Percentiles rank a stretch among this genome's conserved stretches.
Evolutionary conservation across 1,284 basidiomycete species (phyloP).

Genomic region (Pascua sp.): DNA sequence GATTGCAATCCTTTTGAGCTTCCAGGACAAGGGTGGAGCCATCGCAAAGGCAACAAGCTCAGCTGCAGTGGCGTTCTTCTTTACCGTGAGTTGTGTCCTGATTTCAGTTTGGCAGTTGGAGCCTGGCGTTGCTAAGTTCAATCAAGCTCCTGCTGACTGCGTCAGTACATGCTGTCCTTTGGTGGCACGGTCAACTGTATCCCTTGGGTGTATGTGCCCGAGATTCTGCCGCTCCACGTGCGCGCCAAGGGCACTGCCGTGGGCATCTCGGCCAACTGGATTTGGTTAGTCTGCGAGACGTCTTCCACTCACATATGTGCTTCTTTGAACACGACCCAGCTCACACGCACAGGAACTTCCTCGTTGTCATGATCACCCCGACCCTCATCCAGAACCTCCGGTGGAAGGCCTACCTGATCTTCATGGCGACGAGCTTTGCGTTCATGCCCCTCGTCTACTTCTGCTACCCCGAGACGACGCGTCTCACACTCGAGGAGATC

Average conservation of each 20-base stretch:
- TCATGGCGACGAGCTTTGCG: slow-evolving; percentile 8
- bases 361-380: slow-evolving; percentile 4
- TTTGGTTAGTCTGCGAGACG: background rate
- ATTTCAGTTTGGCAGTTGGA: too few relatives aligned
- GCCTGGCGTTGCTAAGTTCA: too few relatives aligned
- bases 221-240: slow-evolving; percentile 9
- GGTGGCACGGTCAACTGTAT: slow-evolving; percentile 8
- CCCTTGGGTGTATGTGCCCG: slow-evolving; percentile 9
- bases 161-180: slow-evolving; percentile 9
- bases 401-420: slow-evolving; percentile 9
- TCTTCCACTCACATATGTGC: too few relatives aligned
- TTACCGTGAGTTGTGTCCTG: background rate
- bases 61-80: slow-evolving; percentile 7
- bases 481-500: slow-evolving; percentile 31
- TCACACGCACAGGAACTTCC: background rate
- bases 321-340: too few relatives aligned
- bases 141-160: background rate
- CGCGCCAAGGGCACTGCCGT: slow-evolving; percentile 10
- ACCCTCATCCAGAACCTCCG: slow-evolving; percentile 3
- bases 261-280: slow-evolving; percentile 7
- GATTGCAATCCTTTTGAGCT: slow-evolving; percentile 12
- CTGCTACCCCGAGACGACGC: slow-evolving; percentile 35
- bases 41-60: slow-evolving; percentile 1
- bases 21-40: slow-evolving; percentile 42
- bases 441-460: slow-evolving; percentile 31